Base-by-base conservation (phyloP, 1,139 yeast genomes). In the Suhomyces guaymorum region DNA sequence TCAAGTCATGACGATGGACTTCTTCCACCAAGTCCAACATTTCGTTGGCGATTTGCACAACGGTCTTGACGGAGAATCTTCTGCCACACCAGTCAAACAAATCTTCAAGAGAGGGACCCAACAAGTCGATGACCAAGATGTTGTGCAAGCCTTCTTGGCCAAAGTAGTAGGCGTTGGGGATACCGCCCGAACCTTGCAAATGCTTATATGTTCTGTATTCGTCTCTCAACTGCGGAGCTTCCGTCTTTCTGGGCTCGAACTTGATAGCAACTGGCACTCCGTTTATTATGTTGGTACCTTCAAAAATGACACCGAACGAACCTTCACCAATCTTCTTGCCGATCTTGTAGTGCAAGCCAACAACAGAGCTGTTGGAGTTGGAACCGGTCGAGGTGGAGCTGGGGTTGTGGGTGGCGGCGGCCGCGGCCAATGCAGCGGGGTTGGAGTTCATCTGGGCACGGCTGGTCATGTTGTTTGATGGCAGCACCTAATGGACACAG, bases 251-350 rank as follows among this genome's bases (percentile, higher is more conserved):
- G 17, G 96, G 96, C 63, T 92, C 97, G 51, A 76, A 77, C 52
- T 77, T 77, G 47, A 77, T 75, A 64, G 97, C 73, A 65, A 95
- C 75, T 57, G 86, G 76, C 67, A 82, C 79, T 57, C 86, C 87
- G 47, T 75, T 73, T 49, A 92, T 73, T 46, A 92, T 71, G 58
- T 92, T 92, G 38, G 86, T 80, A 21, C 98, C 98, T 65, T 90
- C 97, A 61, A 90, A 92, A 36, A 92, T 90, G 33, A 90, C 92
- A 15, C 98, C 98, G 67, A 92, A 92, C 2, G 97, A 90, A 13
- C 98, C 98, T 63, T 92, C 97, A 25, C 98, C 98, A 41, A 92
- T 92, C 66, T 92, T 92, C 59, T 89, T 89, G 31, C 97, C 98
- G 42, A 92, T 89, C 47, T 92, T 89, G 67, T 88, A 92, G 69